phyloP scores from a whole-genome alignment of 331 rosid species.

The Cucumis variabilis region DNA sequence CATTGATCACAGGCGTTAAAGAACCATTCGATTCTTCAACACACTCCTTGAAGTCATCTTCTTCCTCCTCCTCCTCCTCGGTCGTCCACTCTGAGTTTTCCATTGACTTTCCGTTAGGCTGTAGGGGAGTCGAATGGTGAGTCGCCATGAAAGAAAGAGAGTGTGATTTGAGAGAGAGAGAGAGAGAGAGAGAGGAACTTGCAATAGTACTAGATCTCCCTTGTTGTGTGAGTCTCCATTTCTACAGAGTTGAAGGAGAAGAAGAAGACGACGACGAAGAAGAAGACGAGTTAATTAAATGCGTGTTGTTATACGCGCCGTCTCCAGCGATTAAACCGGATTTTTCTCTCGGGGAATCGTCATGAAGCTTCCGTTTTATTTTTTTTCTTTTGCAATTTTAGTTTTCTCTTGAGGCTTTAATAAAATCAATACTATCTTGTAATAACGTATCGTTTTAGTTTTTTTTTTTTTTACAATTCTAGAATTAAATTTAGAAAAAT shows the following conservation, averaged over 20 bases:
- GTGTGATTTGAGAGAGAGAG: no score
- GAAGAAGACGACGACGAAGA: neutral
- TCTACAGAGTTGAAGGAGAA: slow-evolving; percentile 16
- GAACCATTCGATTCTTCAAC: slow-evolving; percentile 26
- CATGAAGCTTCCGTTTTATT: neutral
- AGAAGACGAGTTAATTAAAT: slow-evolving; percentile 16
- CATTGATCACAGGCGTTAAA: slow-evolving; percentile 1
- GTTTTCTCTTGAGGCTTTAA: no score
- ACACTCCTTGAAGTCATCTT: slow-evolving; percentile 30
- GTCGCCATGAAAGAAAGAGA: neutral
- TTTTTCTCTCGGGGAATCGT: neutral
- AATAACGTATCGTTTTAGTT: no score
- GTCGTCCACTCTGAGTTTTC: slow-evolving; percentile 21
- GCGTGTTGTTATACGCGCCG: slow-evolving; percentile 14
- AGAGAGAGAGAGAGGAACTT: no score
- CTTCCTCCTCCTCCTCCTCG: slow-evolving; percentile 16
- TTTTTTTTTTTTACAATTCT: no score
- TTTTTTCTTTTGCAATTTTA: no score
- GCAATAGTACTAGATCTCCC: slow-evolving; percentile 1
- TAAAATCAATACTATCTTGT: no score
- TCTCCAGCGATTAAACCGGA: neutral
- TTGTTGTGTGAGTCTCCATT: neutral
- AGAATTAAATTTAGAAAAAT: no score
- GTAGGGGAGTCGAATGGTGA: neutral
- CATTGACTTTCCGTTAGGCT: neutral